Evolutionary conservation across 2,329 filamentous ascomycete species (phyloP).

Genomic region (Pochonia chlamydosporia): DNA sequence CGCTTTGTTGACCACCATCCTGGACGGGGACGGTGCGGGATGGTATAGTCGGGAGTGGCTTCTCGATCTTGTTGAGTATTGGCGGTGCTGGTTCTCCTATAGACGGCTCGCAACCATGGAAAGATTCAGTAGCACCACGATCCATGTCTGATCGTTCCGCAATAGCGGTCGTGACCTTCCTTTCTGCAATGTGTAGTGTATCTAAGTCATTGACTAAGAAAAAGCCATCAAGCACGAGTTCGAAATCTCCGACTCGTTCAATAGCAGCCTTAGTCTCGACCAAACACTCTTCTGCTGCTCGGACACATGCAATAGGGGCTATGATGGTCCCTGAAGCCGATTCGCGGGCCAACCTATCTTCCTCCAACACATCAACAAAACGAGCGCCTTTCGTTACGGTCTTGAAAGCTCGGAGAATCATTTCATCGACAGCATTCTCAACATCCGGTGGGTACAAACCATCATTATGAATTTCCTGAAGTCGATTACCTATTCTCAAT

Average conservation of each 20-base stretch:
- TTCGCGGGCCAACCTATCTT: constrained; percentile 46
- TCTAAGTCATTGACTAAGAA: constrained; percentile 51
- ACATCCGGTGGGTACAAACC: constrained; percentile 43
- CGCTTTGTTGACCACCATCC: constrained; percentile 19
- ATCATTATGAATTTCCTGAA: constrained; percentile 67
- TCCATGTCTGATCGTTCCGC: constrained; percentile 29
- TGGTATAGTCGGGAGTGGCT: constrained; percentile 65
- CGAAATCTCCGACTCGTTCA: constrained; percentile 85
- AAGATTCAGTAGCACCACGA: constrained; percentile 34
- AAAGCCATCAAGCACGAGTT: constrained; percentile 64
- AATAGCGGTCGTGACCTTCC: constrained; percentile 24
- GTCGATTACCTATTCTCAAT: constrained; percentile 79
- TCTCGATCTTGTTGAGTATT: constrained; percentile 49
- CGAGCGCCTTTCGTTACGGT: constrained; percentile 87
- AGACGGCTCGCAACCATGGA: constrained; percentile 29
- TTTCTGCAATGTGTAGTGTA: constrained; percentile 38
- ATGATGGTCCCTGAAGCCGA: constrained; percentile 53
- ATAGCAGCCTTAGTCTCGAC: constrained; percentile 80
- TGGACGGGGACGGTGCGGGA: constrained; percentile 42
- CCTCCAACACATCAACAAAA: constrained; percentile 82
- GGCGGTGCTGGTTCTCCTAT: constrained; percentile 22
- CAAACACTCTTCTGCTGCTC: constrained; percentile 85
- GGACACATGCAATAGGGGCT: constrained; percentile 80
- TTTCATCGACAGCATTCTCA: constrained; percentile 80
- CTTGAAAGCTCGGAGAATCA: constrained; percentile 89